Conservation (phyloP, 805 yeast species). For the Sungouiozyma intestinalis region DNA sequence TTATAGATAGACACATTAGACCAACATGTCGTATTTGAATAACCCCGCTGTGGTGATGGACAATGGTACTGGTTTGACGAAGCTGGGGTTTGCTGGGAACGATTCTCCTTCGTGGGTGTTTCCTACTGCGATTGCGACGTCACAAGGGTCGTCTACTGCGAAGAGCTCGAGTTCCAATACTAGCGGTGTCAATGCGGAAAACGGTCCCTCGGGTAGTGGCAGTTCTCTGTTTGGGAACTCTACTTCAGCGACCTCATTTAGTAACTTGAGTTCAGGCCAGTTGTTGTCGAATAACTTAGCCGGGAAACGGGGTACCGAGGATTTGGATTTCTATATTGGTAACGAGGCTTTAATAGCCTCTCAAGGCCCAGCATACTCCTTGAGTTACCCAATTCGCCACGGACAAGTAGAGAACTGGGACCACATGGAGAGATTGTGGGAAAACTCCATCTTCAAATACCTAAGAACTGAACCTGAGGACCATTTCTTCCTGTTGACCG, state of each 20-base stretch:
- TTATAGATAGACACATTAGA: not conserved
- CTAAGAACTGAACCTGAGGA: conserved; percentile 98
- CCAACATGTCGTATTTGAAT: conserved; percentile 47
- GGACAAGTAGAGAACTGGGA: conserved; percentile 99
- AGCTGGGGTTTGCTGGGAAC: conserved; percentile 96
- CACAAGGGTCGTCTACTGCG: conserved; percentile 29
- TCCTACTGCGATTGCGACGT: conserved; percentile 88
- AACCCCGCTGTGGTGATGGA: conserved; percentile 97
- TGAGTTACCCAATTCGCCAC: conserved; percentile 88
- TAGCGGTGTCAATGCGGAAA: conserved; percentile 25
- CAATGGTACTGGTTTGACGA: conserved; percentile 97
- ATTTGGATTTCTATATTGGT: conserved; percentile 88
- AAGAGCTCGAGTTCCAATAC: conserved; percentile 18
- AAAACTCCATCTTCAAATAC: conserved; percentile 90
- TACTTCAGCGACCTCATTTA: conserved; percentile 29
- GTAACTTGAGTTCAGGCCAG: conserved; percentile 17
- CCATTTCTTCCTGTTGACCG: conserved; percentile 89
- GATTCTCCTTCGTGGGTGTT: conserved; percentile 95
- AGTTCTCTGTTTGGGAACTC: conserved; percentile 27
- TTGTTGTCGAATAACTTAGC: conserved; percentile 34
- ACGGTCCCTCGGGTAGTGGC: conserved; percentile 12
- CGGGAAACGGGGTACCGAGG: conserved; percentile 82
- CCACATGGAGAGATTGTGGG: conserved; percentile 99
- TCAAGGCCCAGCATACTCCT: conserved; percentile 79
- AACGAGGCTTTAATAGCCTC: conserved; percentile 90